phyloP scores from a whole-genome alignment of 176 grass and related monocot species.

The Triticum turgidum region DNA sequence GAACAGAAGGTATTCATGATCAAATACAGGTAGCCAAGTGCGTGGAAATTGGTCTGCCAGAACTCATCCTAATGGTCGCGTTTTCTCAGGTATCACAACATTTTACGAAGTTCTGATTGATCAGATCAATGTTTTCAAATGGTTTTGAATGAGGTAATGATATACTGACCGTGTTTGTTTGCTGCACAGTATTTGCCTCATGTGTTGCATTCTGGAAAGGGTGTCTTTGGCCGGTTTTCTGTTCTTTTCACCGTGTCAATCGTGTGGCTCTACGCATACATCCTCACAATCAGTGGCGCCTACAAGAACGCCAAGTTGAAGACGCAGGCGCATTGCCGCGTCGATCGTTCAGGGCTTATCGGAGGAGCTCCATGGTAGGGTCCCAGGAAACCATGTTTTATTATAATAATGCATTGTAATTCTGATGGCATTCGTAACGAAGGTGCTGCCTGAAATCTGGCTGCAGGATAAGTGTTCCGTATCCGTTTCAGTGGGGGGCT shows the following conservation, averaged over 20 bases:
- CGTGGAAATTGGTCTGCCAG: constrained; percentile 88
- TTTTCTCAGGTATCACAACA: constrained; percentile 67
- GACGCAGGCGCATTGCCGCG: constrained; percentile 86
- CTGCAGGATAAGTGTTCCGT: constrained; percentile 83
- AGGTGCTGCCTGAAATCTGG: background rate
- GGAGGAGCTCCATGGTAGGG: constrained; percentile 81
- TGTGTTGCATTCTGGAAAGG: constrained; percentile 47
- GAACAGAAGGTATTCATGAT: background rate
- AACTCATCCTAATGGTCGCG: constrained; percentile 62
- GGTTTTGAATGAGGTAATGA: background rate
- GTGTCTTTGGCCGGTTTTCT: constrained; percentile 56
- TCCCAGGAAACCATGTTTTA: background rate
- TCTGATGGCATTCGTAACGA: background rate
- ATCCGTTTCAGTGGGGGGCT: constrained; percentile 96
- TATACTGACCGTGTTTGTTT: constrained; percentile 15
- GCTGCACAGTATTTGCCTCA: constrained; percentile 67
- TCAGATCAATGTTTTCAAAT: background rate
- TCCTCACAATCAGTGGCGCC: constrained; percentile 85
- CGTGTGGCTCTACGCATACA: constrained; percentile 86
- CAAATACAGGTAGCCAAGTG: constrained; percentile 83
- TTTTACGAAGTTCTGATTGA: background rate
- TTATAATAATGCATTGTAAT: background rate
- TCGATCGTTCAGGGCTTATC: constrained; percentile 83
- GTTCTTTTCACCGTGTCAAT: constrained; percentile 84
- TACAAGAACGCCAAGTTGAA: constrained; percentile 67